A percentile compares a stretch with the other conserved stretches of the same genome.
These are phyloP conservation scores for Paecilomyces fulvus DNA, from an alignment of 2,329 filamentous ascomycete species.

Conservation along the genomic window DNA sequence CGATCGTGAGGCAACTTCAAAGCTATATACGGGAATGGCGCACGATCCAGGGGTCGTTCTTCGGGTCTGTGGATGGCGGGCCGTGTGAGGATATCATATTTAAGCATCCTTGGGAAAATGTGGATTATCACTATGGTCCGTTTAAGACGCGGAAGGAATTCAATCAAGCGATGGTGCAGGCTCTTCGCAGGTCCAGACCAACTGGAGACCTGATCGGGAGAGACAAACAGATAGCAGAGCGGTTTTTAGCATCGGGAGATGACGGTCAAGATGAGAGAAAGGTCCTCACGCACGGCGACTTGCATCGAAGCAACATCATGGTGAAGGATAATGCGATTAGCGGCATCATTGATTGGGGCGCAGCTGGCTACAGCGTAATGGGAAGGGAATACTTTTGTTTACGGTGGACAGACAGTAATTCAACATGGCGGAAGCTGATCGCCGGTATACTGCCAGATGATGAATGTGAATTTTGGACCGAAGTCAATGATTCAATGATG, in stretches of 20 bases:
- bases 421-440: not conserved
- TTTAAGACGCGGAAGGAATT: not conserved
- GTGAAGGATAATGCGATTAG: not conserved
- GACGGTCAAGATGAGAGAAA: not conserved
- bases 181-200: not conserved
- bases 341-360: not conserved
- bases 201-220: not conserved
- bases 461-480: not conserved
- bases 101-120: slow-evolving; percentile 10
- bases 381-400: not conserved
- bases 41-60: slow-evolving; percentile 6
- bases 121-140: slow-evolving; percentile 8
- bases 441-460: not conserved
- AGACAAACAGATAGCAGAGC: not conserved
- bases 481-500: not conserved
- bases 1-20: not conserved
- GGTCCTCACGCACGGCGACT: not conserved
- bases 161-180: not conserved
- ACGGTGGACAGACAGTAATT: not conserved
- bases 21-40: not conserved
- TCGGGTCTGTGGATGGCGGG: slow-evolving; percentile 9
- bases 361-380: not conserved
- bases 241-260: not conserved
- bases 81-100: slow-evolving; percentile 10
- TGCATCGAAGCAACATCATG: not conserved